Evolutionary conservation across 2,329 filamentous ascomycete species (phyloP), one percentile per base, ranked within the genome.

Genomic region (Colletotrichum destructivum): DNA sequence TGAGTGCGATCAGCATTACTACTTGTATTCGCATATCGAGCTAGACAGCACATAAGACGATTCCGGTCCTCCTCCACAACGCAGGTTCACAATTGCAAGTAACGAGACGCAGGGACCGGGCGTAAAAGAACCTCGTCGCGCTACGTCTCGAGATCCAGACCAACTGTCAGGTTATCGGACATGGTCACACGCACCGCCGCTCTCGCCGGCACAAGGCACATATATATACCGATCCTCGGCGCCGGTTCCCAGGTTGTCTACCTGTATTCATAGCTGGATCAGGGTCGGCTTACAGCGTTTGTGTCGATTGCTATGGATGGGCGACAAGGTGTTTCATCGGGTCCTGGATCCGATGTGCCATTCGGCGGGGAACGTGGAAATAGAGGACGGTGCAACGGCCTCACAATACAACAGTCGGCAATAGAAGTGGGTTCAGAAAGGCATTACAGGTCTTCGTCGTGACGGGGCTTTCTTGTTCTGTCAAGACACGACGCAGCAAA

Each of bases 91-190:
- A 47, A 44, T 71, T 42, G 18, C 59, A 69, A 21, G 46, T 69
- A 69, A 49, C 23, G 44, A 38, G 51, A 63, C 16, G 26, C 59
- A 59, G 54, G 59, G 65, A 68, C 62, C 47, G 21, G 69, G n/a
- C 51, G 56, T 16, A 42, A 42, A 9, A 51, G 44, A 60, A 31
- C 9, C 51, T 59, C 60, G 65, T 69, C 60, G 40, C 66, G 59
- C 44, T 21, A 64, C 54, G 54, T 47, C 60, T 64, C 54, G 64
- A 59, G 62, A 57, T 44, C 64, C 54, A 65, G 69, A 46, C 54
- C 59, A 68, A 23, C 44, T 68, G 47, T 46, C 47, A 64, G 46
- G 62, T 47, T 60, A 64, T 69, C 69, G 65, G 66, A 15, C 40
- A 47, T 60, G 59, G 38, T 47, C 60, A 59, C 69, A 55, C 46